Base-by-base conservation (phyloP, 2,329 filamentous ascomycete genomes). In the Dactylellina leptospora region DNA sequence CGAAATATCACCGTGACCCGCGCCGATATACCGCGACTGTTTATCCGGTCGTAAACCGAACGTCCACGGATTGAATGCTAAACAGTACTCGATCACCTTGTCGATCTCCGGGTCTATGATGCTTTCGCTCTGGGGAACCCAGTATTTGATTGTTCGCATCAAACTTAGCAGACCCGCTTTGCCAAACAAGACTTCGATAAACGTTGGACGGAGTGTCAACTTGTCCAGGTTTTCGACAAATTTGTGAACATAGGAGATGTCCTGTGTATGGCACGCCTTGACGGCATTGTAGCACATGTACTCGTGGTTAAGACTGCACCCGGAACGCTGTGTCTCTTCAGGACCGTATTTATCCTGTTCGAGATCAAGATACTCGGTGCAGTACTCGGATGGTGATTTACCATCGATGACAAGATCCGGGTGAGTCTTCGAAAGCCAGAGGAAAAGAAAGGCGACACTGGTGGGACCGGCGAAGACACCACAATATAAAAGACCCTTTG, bases 121-220 rank as follows among this genome's bases (percentile, higher is more conserved):
- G 6, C 80, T 77, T 13, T 80, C 80, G 59, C 84, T 82, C 28
- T 83, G 81, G 0, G 82, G 78, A 47, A 89, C 85, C 73, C 83
- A 84, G 25, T 83, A 82, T 20, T 84, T 84, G 30, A 90, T 85
- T 66, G 90, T 80, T 0, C 89, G 83, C 40, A 91, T 82, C 44
- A 90, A 81, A 77, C 90, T 91, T 22, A 91, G 81, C 58, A 87
- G 85, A 0, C 89, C 89, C 0, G 88, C 86, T 9, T 87, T 83
- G 4, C 89, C 89, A 77, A 88, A 87, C 4, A 89, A 80, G 78
- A 88, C 84, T 76, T 91, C 88, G 59, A 89, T 86, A 28, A 71
- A 71, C 3, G 66, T 58, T 1, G 66, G 66, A 5, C 66, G 58
- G 2, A 71, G 27, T 2, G 44, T 71, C 16, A 71, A 45, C 13